A percentile compares a stretch with the other conserved stretches of the same genome.
These are phyloP conservation scores for Zanthoxylum bungeanum DNA, from an alignment of 345 rosid species.

Conservation along the genomic window DNA sequence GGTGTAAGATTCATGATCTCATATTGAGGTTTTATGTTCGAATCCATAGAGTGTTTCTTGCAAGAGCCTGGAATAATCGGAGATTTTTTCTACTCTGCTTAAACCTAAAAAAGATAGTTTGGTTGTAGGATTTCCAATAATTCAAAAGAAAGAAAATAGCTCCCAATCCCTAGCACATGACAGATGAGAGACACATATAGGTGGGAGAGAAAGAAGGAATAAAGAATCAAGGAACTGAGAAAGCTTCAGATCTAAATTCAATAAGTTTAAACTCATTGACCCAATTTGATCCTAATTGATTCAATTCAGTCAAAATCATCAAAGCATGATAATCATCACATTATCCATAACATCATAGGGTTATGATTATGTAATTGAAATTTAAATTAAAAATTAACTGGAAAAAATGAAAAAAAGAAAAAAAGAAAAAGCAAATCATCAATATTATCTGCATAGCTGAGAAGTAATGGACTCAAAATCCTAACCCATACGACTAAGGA, in stretches of 20 bases:
- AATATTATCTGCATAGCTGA: not conserved
- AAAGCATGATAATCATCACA: not conserved
- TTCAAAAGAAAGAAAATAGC: not conserved
- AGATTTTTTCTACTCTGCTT: no score
- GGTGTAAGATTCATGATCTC: no score
- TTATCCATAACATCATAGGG: not conserved
- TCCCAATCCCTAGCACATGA: not conserved
- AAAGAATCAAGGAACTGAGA: not conserved
- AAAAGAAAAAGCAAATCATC: no score
- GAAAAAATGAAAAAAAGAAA: no score
- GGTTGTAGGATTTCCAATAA: no score
- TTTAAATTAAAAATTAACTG: no score
- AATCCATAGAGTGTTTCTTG: no score
- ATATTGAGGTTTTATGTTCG: no score
- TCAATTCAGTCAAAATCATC: not conserved
- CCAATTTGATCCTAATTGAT: not conserved
- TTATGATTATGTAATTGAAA: not conserved
- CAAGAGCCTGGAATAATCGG: no score
- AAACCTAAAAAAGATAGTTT: no score
- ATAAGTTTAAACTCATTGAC: not conserved
- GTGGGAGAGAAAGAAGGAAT: not conserved
- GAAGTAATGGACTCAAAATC: slow-evolving; percentile 1
- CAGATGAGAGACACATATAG: not conserved
- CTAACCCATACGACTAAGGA: not conserved
- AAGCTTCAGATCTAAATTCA: not conserved